Percentiles rank a stretch among this genome's conserved stretches.
Conservation (phyloP, 164 flowering plant genomes). For the Saururus chinensis region DNA sequence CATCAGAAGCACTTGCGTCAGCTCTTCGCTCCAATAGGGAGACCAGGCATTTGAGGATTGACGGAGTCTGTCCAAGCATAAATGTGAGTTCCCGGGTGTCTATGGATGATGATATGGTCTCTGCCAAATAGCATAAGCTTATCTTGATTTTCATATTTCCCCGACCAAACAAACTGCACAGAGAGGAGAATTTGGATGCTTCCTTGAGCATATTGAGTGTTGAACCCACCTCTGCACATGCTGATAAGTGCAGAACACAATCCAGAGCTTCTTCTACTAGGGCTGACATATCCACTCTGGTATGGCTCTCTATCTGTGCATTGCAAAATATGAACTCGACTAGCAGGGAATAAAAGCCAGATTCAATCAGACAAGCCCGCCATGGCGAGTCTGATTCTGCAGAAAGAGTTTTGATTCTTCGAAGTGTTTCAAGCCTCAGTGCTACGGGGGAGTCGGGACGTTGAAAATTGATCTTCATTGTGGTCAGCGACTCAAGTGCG, state of each 20-base stretch:
- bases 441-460: slow-evolving; percentile 18
- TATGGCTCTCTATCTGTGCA: slow-evolving; percentile 1
- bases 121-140: slow-evolving; percentile 38
- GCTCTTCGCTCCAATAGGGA: slow-evolving; percentile 14
- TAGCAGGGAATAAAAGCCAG: slow-evolving; percentile 36
- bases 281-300: slow-evolving; percentile 5
- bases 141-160: slow-evolving; percentile 28
- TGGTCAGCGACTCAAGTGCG: slow-evolving; percentile 15
- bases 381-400: slow-evolving; percentile 17
- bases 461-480: slow-evolving; percentile 28
- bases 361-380: slow-evolving; percentile 24
- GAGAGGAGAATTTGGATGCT: slow-evolving; percentile 17
- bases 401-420: slow-evolving; percentile 18
- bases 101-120: slow-evolving; percentile 24
- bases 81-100: slow-evolving; percentile 27
- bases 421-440: slow-evolving; percentile 25
- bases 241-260: slow-evolving; percentile 29
- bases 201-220: slow-evolving; percentile 30
- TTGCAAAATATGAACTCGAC: slow-evolving; percentile 25
- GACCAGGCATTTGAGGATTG: slow-evolving; percentile 16
- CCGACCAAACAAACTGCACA: slow-evolving; percentile 24
- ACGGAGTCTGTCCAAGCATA: slow-evolving; percentile 16
- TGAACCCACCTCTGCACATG: slow-evolving; percentile 18
- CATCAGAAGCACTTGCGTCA: slow-evolving; percentile 20
- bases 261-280: slow-evolving; percentile 34